Conservation (phyloP, 495 filamentous ascomycete species). For the Penicillium angulare region DNA sequence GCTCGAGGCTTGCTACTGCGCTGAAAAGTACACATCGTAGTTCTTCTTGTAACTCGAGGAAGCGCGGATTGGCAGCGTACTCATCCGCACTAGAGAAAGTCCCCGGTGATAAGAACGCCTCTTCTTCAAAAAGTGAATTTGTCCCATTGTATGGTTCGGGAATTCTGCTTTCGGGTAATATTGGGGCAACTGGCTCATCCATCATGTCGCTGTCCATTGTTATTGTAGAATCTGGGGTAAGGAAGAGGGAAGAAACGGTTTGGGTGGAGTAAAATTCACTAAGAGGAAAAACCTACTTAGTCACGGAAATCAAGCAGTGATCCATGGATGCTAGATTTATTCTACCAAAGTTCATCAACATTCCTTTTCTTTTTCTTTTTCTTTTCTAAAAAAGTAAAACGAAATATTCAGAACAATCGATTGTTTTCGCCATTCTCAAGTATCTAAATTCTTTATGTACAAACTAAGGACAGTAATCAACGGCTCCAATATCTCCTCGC, state of each 20-base stretch:
- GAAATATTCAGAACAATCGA: not conserved
- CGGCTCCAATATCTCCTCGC: slow-evolving; percentile 15
- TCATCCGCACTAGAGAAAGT: slow-evolving; percentile 31
- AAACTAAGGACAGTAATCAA: slow-evolving; percentile 22
- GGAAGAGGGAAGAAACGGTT: slow-evolving; percentile 8
- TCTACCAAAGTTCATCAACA: not conserved
- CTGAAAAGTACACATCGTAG: slow-evolving; percentile 27
- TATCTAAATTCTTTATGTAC: too few species aligned
- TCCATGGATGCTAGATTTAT: not conserved
- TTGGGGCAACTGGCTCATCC: slow-evolving; percentile 17
- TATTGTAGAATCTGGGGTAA: slow-evolving; percentile 12
- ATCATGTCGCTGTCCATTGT: slow-evolving; percentile 1
- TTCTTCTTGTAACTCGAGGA: slow-evolving; percentile 29
- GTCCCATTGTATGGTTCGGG: slow-evolving; percentile 17
- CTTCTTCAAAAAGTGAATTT: slow-evolving; percentile 21
- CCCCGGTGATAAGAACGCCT: slow-evolving; percentile 26
- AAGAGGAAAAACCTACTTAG: slow-evolving; percentile 13
- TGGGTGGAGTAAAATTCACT: not conserved
- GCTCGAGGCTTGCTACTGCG: slow-evolving; percentile 26
- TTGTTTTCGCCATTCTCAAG: not conserved
- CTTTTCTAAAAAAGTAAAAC: not conserved
- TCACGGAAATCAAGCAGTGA: slow-evolving; percentile 7
- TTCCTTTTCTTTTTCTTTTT: not conserved
- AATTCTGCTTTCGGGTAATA: slow-evolving; percentile 11
- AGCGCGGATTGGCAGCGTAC: slow-evolving; percentile 29